Percentiles rank a stretch among this genome's conserved stretches.
Evolutionary conservation across 768 basidiomycete species (phyloP).

Genomic region (Leccinum obscurum): DNA sequence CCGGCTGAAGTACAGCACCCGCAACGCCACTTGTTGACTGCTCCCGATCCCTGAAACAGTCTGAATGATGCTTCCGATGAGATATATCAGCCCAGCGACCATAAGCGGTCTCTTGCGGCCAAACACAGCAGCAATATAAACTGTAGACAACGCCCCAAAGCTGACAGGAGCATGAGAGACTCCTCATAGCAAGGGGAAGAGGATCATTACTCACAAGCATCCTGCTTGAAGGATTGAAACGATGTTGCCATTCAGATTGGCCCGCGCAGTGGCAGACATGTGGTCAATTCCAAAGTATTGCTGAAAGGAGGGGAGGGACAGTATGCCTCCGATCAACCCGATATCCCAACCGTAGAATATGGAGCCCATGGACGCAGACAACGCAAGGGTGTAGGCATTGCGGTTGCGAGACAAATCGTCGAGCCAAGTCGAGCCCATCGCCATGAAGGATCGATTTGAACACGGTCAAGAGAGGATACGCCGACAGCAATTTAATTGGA

Average conservation of each 20-base stretch:
- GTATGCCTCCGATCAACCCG: conserved; percentile 50
- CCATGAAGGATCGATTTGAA: background rate
- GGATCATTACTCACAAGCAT: conserved; percentile 40
- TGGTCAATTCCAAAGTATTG: conserved; percentile 47
- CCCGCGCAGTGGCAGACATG: conserved; percentile 36
- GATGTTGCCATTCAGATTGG: conserved; percentile 49
- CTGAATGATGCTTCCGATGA: conserved; percentile 50
- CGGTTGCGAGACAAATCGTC: conserved; percentile 33
- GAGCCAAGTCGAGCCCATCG: conserved; percentile 29
- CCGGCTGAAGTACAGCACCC: conserved; percentile 47
- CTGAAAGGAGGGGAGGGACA: conserved; percentile 47
- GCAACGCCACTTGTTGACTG: conserved; percentile 34
- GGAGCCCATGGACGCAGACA: conserved; percentile 47
- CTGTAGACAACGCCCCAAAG: conserved; percentile 18
- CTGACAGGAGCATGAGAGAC: no score
- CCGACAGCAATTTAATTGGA: background rate
- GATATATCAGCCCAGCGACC: conserved; percentile 44
- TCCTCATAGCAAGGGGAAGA: no score
- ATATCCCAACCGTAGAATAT: conserved; percentile 53
- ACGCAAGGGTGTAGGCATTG: conserved; percentile 47
- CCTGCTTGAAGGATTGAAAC: conserved; percentile 52
- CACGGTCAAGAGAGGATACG: background rate
- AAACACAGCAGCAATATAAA: conserved; percentile 41
- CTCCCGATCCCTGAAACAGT: conserved; percentile 43
- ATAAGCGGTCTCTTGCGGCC: conserved; percentile 49